Evolutionary conservation across 2,329 filamentous ascomycete species (phyloP), one percentile per base, ranked within the genome.

Genomic region (Alternaria sp.): DNA sequence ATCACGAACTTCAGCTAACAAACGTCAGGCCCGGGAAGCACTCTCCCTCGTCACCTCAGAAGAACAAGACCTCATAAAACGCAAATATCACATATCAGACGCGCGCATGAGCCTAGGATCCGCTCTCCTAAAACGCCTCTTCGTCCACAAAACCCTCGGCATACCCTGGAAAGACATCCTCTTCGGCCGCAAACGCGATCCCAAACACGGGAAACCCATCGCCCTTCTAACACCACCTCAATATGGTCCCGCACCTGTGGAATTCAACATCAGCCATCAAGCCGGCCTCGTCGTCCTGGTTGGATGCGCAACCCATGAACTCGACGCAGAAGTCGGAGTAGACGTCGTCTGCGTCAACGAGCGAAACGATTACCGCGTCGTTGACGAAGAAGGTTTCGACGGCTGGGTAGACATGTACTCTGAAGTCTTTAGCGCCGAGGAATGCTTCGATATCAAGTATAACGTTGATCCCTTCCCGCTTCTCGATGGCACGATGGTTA

Each of bases 261-360:
- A 89, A 62, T 93, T 94, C 82, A 94, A 94, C 77, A 84, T 93
- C 54, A 89, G 86, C 44, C 91, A 94, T 75, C 91, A 94, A 80
- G 88, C 88, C 8, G 90, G 91, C 2, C 79, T 94, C 14, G 90
- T 93, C 0, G 85, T 85, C 2, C 80, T 93, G 29, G 82, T 90
- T 11, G 88, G 65, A 69, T 77, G 74, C 66, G 78, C 61, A 41
- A 70, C 64, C 1, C 53, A 62, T 2, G 58, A 62, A 10, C 49
- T 60, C 1, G 75, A 78, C 23, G 75, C 79, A 3, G 80, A 89
- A 44, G 82, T 92, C 0, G 91, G 91, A 44, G 85, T 90, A 3
- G 91, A 94, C 74, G 81, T 94, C n/a, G 90, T 93, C 3, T 91
- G 89, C 73, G 87, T 89, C 2, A 83, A 84, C 54, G 91, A 94